Percentiles rank a stretch among this genome's conserved stretches.
phyloP scores from a whole-genome alignment of 1,284 basidiomycete genomes.

The Termitomyces sp. region DNA sequence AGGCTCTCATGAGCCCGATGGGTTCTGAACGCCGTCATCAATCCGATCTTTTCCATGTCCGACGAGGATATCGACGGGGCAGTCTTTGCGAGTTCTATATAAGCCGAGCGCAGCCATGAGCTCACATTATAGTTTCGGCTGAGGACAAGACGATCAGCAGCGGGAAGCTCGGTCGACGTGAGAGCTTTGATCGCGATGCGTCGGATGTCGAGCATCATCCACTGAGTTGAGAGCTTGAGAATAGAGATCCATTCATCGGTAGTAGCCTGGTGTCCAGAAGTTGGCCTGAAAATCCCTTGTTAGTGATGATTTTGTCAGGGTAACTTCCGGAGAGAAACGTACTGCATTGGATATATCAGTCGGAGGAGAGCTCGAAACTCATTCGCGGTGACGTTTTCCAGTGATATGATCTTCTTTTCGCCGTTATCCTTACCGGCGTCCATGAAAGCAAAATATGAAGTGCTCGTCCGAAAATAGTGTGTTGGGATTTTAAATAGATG shows the following conservation, averaged over 20 bases:
- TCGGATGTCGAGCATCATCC: slow-evolving; percentile 2
- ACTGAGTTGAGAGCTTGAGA: slow-evolving; percentile 1
- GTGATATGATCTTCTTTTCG: background rate
- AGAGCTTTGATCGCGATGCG: background rate
- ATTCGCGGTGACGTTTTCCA: background rate
- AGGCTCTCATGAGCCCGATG: background rate
- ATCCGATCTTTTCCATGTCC: background rate
- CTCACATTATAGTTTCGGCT: background rate
- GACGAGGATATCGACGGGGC: background rate
- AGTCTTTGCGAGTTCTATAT: background rate
- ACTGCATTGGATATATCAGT: slow-evolving; percentile 1
- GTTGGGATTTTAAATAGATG: too few relatives aligned
- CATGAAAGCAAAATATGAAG: too few relatives aligned
- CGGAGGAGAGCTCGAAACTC: slow-evolving; percentile 5
- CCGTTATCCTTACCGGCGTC: too few relatives aligned
- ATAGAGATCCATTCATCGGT: slow-evolving; percentile 2
- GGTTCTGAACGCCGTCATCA: background rate
- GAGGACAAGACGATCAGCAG: background rate
- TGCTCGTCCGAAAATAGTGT: too few relatives aligned
- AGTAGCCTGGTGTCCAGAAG: background rate
- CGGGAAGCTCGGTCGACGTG: background rate
- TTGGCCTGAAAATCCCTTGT: too few relatives aligned
- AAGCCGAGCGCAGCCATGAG: background rate
- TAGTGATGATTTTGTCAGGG: background rate
- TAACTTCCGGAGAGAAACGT: background rate